Percentiles rank a stretch among this genome's conserved stretches.
Evolutionary conservation across 2,329 filamentous ascomycete genomes (phyloP).

Genomic region (Botrytis deweyae): DNA sequence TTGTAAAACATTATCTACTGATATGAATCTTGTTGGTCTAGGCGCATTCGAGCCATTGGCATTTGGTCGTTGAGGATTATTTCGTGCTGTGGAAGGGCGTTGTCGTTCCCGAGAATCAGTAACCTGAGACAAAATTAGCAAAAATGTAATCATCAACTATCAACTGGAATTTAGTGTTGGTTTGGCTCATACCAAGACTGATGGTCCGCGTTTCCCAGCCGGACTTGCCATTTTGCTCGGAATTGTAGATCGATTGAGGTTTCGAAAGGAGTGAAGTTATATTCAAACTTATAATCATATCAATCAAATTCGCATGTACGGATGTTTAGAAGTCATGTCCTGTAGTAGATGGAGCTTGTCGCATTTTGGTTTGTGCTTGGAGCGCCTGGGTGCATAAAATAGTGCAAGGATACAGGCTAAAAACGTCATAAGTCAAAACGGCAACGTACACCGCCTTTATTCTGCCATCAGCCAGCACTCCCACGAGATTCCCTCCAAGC

Average conservation of each 20-base stretch:
- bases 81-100: constrained; percentile 41
- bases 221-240: constrained; percentile 20
- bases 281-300: constrained; percentile 4
- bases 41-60: constrained; percentile 36
- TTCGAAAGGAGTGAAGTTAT: not conserved
- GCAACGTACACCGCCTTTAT: not conserved
- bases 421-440: constrained; percentile 12
- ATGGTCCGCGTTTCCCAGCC: constrained; percentile 54
- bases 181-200: constrained; percentile 53
- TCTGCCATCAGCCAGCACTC: not conserved
- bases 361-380: not conserved
- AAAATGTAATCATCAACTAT: not conserved
- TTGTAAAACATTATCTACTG: constrained; percentile 91
- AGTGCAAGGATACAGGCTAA: constrained; percentile 9
- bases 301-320: not conserved
- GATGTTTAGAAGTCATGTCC: not conserved
- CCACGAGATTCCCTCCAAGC: not conserved
- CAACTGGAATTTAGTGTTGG: not conserved
- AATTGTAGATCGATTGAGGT: not conserved
- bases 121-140: constrained; percentile 45
- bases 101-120: constrained; percentile 60
- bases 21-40: constrained; percentile 70
- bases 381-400: constrained; percentile 2
- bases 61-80: constrained; percentile 40
- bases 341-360: not conserved